Evolutionary conservation across 2,329 filamentous ascomycete genomes (phyloP), one percentile per base, ranked within the genome.

Genomic region (Colletotrichum gloeosporioides): DNA sequence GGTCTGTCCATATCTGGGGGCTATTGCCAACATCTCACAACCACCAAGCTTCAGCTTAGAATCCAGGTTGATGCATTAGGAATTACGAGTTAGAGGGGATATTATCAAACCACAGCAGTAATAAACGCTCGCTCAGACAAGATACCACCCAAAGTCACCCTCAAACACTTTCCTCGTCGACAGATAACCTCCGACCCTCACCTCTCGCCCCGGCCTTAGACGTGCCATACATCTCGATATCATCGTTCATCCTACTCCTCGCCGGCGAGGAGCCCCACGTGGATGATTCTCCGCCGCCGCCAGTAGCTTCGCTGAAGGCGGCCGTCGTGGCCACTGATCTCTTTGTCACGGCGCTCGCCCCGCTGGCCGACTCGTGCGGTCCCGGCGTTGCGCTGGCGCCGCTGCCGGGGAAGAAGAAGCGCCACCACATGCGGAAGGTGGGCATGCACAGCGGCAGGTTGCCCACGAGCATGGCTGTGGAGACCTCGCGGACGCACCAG

Each of bases 391-490:
- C 44, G 44, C n/a, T 13, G 55, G 13, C 34, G 16, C 16, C 36
- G 59, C 27, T 39, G 13, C 25, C 8, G 10, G 70, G 73, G 44
- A 69, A 63, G 70, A 76, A 39, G 44, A 44, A 49, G 39, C 31
- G 59, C 74, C 74, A 77, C 27, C 39, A 62, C 10, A 55, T 36
- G 25, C 57, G 39, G 25, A 67, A 36, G 32, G 68, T 39, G n/a
- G 75, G 75, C 55, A 75, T 71, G 63, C 72, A 62, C 12, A 77
- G 67, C 13, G 74, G 32, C 18, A 77, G 72, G 55, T 77, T 77
- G 10, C 75, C 72, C 27, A 77, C 75, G 9, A 77, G n/a, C 75
- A 75, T 77, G 6, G 75, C 72, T 44, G 62, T 75, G 34, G 72
- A 75, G 18, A 64, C 16, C 29, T 77, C 75, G 67, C 75, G 75